Evolutionary conservation across 768 basidiomycete genomes (phyloP), one percentile per base, ranked within the genome.

Genomic region (Dacryopinax spathularia): DNA sequence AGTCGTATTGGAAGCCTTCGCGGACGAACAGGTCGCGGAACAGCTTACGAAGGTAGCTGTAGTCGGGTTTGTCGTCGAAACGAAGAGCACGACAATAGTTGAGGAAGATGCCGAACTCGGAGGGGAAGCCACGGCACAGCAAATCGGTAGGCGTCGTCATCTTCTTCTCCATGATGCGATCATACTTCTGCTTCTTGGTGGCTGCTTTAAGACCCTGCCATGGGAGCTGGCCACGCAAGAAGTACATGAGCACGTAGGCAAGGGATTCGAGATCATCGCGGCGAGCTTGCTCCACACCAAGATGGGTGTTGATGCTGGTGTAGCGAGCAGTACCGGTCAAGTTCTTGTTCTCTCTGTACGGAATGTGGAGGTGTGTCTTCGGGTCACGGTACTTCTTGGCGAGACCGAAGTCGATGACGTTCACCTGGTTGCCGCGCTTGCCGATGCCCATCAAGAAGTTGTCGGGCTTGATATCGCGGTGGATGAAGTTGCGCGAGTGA

Each of bases 111-210:
- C 93, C 95, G 68, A 98, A 96, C 78, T 99, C 96, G 79, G 93
- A 94, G 66, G 96, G 95, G 84, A 96, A 98, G n/a, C 91, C 93
- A 69, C 95, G 93, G 80, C 95, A 98, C 31, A 99, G 85, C 64
- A 95, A 81, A 74, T 98, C 93, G 60, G 91, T 94, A 15, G 93
- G 91, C 0, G 93, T 96, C 35, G 96, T 97, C 93, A 99, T 98
- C 85, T 99, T 99, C 85, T 99, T 99, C 79, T 99, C 96, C 96
- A 99, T 99, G 79, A 99, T 99, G 65, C 96, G 88, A 77, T 98
- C 96, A 76, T 98, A 98, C 80, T 99, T 99, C 82, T 99, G 96
- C 84, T 99, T 99, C 91, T 99, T 99, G 65, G 96, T 99, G 37
- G 95, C 95, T 65, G 96, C 96, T 80, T 99, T 99, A 73, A 99